Evolutionary conservation across 2,329 filamentous ascomycete genomes (phyloP), one percentile per base, ranked within the genome.

Genomic region (Aspergillus jensenii): DNA sequence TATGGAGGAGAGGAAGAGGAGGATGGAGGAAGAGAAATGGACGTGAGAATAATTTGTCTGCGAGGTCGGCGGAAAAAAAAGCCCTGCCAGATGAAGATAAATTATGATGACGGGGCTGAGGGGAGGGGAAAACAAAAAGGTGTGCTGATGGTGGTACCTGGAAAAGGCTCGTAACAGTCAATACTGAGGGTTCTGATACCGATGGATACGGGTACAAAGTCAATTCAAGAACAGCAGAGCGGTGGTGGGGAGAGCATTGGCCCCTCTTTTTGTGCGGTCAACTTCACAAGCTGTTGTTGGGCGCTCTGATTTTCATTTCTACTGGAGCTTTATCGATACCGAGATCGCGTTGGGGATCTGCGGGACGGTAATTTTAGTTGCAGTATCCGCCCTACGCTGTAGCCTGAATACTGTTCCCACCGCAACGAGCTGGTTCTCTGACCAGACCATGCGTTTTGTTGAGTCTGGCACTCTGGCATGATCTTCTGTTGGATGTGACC

Each of bases 381-480:
- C 64, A 65, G 64, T 65, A 66, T 65, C 57, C 47, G 56, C 64
- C 64, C 63, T 66, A 66, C 64, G 64, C 64, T 56, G 64, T 66
- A 66, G 63, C 57, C 63, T 60, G 58, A 65, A 64, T 65, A 66
- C 64, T 65, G 63, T 56, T 55, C 31, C 41, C 55, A 56, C 41
- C 39, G 35, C 39, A 4, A 27, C 15, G 52, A 57, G 19, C 27
- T 21, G 15, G 15, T n/a, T 37, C 14, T n/a, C 12, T n/a, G 15
- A 37, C 35, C 14, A 14, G 12, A 9, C 33, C 48, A 40, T 45
- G 50, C 43, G 46, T 56, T 59, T 58, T 62, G 59, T 63, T 61
- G 60, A 56, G 61, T 56, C 35, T 7, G 12, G 35, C 12, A 14
- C 35, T 37, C 35, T 37, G 35, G 27, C 59, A 44, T 52, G 56